Conservation (phyloP, 331 rosid species). For the Telfairia occidentalis region DNA sequence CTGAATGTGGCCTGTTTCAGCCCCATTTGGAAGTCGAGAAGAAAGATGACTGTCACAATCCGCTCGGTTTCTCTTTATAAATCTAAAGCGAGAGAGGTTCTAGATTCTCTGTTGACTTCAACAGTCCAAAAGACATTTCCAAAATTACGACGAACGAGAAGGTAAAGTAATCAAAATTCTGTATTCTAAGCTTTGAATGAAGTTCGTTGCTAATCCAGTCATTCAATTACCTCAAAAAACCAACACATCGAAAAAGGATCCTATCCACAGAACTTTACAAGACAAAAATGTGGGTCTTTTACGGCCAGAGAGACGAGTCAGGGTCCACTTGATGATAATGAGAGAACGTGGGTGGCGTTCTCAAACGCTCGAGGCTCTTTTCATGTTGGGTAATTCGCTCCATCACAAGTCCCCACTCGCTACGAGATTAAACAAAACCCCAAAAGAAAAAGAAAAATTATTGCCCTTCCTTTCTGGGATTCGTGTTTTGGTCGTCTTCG, state of each 20-base stretch:
- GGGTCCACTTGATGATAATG: slow-evolving; percentile 34
- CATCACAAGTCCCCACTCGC: neutral
- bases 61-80: neutral
- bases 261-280: neutral
- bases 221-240: neutral
- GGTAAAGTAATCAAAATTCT: neutral
- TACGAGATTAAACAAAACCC: neutral
- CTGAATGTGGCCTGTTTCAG: neutral
- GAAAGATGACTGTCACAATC: neutral
- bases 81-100: neutral
- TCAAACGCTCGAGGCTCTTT: slow-evolving; percentile 9
- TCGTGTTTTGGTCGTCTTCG: neutral
- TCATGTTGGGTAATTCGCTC: slow-evolving; percentile 14
- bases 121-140: neutral
- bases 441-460: neutral
- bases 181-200: neutral
- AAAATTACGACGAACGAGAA: neutral
- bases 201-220: neutral
- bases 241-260: neutral
- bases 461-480: neutral
- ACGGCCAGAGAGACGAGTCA: neutral
- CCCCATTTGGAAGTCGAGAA: neutral
- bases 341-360: slow-evolving; percentile 26
- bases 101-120: neutral
- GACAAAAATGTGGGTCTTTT: neutral